phyloP scores from a whole-genome alignment of 1,139 yeast genomes.

The Zygosaccharomyces sapae region DNA sequence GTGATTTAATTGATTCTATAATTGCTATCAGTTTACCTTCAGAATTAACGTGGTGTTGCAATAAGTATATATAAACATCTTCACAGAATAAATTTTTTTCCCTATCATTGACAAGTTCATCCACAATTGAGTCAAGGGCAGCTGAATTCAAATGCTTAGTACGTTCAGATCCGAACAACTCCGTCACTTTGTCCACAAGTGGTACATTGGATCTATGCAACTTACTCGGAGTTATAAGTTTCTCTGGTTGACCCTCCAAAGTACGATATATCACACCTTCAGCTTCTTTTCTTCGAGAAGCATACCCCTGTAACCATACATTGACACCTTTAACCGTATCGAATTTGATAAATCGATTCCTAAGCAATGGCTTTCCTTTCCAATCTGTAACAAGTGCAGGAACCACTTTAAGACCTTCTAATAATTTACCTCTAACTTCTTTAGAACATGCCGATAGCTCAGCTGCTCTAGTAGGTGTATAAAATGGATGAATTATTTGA shows the following conservation, averaged over 20 bases:
- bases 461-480: conserved; percentile 23
- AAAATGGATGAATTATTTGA: conserved; percentile 27
- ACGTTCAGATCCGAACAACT: conserved; percentile 10
- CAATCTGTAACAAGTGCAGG: conserved; percentile 19
- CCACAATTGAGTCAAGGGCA: conserved; percentile 15
- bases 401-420: conserved; percentile 21
- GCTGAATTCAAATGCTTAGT: conserved; percentile 8
- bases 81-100: conserved; percentile 18
- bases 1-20: conserved; percentile 15
- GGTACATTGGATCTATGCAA: conserved; percentile 11
- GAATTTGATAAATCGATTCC: conserved; percentile 18
- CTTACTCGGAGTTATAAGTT: conserved; percentile 14
- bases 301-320: conserved; percentile 17
- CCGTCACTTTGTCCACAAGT: conserved; percentile 8
- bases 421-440: conserved; percentile 19
- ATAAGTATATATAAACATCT: conserved; percentile 19
- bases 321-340: conserved; percentile 18
- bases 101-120: conserved; percentile 11
- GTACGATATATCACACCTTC: conserved; percentile 2
- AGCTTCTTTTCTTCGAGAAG: not conserved
- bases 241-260: conserved; percentile 7
- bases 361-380: conserved; percentile 10
- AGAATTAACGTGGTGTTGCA: conserved; percentile 19
- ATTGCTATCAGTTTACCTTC: conserved; percentile 14
- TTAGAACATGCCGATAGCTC: conserved; percentile 22